Percentiles rank a stretch among this genome's conserved stretches.
Evolutionary conservation across 1,139 yeast species (phyloP).

Genomic region (Wickerhamomyces sp.): DNA sequence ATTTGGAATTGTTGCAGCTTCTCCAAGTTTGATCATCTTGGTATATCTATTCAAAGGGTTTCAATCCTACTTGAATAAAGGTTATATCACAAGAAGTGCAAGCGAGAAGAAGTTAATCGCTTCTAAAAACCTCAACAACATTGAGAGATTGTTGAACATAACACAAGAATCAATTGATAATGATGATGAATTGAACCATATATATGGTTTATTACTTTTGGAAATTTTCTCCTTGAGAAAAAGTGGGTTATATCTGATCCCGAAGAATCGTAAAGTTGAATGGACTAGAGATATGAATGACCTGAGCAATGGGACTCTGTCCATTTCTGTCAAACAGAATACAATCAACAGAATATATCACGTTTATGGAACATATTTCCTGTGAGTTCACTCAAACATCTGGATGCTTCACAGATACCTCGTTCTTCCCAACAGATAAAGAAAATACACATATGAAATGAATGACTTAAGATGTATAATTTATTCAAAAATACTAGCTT

Average conservation of each 20-base stretch:
- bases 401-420: no score
- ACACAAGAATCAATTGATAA: constrained; percentile 17
- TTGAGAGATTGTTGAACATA: constrained; percentile 46
- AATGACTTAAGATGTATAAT: neutral
- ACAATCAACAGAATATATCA: constrained; percentile 42
- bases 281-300: constrained; percentile 58
- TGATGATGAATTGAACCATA: constrained; percentile 20
- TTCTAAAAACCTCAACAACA: constrained; percentile 47
- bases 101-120: constrained; percentile 31
- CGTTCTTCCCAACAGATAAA: no score
- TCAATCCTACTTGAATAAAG: constrained; percentile 27
- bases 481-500: no score
- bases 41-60: constrained; percentile 35
- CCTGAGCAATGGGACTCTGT: constrained; percentile 32
- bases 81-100: constrained; percentile 30
- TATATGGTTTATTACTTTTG: constrained; percentile 47
- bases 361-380: constrained; percentile 12
- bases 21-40: constrained; percentile 68
- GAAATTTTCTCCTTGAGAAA: constrained; percentile 52
- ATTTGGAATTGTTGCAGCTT: constrained; percentile 83
- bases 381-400: neutral
- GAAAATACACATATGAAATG: neutral
- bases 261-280: constrained; percentile 39
- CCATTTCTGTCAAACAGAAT: constrained; percentile 33
- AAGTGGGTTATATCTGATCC: constrained; percentile 44